phyloP scores from a whole-genome alignment of 2,329 filamentous ascomycete genomes.

The Pseudocercospora vitis region DNA sequence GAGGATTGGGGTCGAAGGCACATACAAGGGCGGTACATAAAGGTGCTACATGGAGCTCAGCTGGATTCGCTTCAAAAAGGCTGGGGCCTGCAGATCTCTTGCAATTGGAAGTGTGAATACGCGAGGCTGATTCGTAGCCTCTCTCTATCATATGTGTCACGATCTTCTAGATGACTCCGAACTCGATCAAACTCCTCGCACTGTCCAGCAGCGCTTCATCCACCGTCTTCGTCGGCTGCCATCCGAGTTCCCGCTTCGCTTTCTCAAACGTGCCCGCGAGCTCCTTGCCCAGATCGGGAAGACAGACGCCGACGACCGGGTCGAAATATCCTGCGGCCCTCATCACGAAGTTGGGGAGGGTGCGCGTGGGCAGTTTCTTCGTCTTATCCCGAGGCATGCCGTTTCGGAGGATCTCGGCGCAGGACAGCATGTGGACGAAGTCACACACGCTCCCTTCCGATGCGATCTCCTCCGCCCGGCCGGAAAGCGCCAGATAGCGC shows the following conservation, averaged over 20 bases:
- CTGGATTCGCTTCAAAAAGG: too few relatives aligned
- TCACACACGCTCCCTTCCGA: constrained; percentile 15
- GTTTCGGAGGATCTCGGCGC: constrained; percentile 19
- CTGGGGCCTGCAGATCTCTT: too few relatives aligned
- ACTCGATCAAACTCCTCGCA: constrained; percentile 23
- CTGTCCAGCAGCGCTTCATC: constrained; percentile 21
- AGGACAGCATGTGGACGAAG: constrained; percentile 21
- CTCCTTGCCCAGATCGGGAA: constrained; percentile 25
- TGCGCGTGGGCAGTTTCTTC: constrained; percentile 21
- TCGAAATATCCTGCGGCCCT: constrained; percentile 25
- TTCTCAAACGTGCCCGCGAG: constrained; percentile 22
- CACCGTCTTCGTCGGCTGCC: constrained; percentile 18
- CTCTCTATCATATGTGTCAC: not conserved
- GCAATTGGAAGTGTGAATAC: too few relatives aligned
- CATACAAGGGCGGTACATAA: too few relatives aligned
- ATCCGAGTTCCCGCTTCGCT: constrained; percentile 20
- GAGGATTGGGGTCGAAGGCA: too few relatives aligned
- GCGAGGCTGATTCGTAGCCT: too few relatives aligned
- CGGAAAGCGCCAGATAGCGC: constrained; percentile 20
- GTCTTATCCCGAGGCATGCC: constrained; percentile 21
- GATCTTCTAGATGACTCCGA: constrained; percentile 17
- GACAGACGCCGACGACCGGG: constrained; percentile 23
- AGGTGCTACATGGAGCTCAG: too few relatives aligned
- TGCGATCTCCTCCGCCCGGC: not conserved
- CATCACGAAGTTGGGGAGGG: constrained; percentile 25